Base-by-base conservation (phyloP, 257 asterid species). In the Capsicum chinense region DNA sequence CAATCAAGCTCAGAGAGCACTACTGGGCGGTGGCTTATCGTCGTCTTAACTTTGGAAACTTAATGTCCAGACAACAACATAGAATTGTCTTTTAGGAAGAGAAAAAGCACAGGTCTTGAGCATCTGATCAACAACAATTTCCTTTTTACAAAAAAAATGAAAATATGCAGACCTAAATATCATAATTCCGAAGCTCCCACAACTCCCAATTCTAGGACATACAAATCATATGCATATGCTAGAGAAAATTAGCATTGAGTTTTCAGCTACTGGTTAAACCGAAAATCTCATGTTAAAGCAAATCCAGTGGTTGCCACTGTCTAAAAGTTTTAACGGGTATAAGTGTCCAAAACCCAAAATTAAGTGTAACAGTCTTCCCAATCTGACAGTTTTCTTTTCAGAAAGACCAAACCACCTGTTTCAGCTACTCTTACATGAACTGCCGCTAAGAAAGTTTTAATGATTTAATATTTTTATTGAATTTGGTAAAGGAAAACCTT, bases 371-470 rank as follows among this genome's bases (percentile, higher is more conserved):
- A 47, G 3, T 21, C 5, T 39, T 73, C 47, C 57, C 80, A 48
- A 47, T 73, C 59, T 73, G 80, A n/a, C 59, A 47, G 5, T 11
- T 19, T 19, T 14, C 59, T 47, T 73, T 73, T 33, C 59, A 47
- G 59, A 73, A 68, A 47, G 6, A 73, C 80, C 80, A 73, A 47
- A 8, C 13, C 80, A 73, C n/a, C 80, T 73, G 80, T 48, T 73
- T 73, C 42, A 47, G 59, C 59, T 48, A 73, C 81, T 21, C 21
- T 74, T 8, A 15, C 10, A 19, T 74, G 81, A 52, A 74, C 80
- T 48, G 59, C 60, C 58, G 21, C 37, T 47, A 47, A 1, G 16
- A 50, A 73, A 21, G 56, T 33, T 48, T 19, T 73, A 68, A 7
- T 39, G 74, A 67, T 35, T 67, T 13, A 50, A 16, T 15, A n/a